phyloP scores from a whole-genome alignment of 164 flowering plant genomes.

The Aristolochia contorta region DNA sequence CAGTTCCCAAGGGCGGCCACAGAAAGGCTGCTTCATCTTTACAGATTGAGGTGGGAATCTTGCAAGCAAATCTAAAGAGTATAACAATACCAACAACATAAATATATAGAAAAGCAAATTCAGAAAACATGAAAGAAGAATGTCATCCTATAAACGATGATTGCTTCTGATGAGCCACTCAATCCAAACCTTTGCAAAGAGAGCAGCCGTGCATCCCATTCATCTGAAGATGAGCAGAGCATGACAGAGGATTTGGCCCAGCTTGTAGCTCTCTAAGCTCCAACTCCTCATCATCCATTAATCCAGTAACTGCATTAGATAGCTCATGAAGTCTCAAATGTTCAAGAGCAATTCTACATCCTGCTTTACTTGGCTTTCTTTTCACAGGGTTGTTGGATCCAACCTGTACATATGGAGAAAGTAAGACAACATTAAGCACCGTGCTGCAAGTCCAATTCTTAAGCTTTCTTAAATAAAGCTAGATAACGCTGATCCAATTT shows the following conservation, averaged over 20 bases:
- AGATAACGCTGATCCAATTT: neutral
- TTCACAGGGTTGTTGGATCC: slow-evolving; percentile 17
- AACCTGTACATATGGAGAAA: slow-evolving; percentile 25
- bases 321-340: slow-evolving; percentile 23
- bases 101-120: neutral
- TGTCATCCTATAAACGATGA: neutral
- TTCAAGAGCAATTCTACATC: slow-evolving; percentile 62
- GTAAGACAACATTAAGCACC: neutral
- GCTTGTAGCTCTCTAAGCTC: slow-evolving; percentile 73
- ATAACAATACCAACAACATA: slow-evolving; percentile 12
- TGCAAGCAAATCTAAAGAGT: slow-evolving; percentile 56
- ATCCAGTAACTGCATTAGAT: slow-evolving; percentile 20
- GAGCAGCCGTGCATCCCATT: slow-evolving; percentile 52
- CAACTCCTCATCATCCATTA: slow-evolving; percentile 87
- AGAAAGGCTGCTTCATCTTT: slow-evolving; percentile 74
- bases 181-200: slow-evolving; percentile 74
- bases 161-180: neutral
- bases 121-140: neutral
- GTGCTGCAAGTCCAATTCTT: neutral
- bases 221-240: slow-evolving; percentile 53
- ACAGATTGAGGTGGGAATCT: slow-evolving; percentile 85
- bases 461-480: neutral
- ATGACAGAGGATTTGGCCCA: slow-evolving; percentile 50
- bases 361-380: slow-evolving; percentile 24
- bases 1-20: slow-evolving; percentile 64